Conservation (phyloP, 306 rosid species). For the Phaseolus lunatus region DNA sequence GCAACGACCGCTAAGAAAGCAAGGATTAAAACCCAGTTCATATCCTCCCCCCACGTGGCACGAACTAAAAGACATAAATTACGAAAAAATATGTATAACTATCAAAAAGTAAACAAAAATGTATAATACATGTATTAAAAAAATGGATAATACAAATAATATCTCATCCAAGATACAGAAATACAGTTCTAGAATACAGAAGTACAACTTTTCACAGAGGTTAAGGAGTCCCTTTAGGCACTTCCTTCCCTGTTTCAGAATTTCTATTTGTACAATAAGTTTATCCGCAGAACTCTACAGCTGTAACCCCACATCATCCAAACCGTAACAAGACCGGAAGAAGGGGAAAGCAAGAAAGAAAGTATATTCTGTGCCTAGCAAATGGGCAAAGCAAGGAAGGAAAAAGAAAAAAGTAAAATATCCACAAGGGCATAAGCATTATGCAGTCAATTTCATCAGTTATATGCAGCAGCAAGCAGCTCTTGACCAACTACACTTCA, state of each 20-base stretch:
- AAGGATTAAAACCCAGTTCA: neutral
- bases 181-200: constrained; percentile 50
- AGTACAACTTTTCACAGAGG: constrained; percentile 47
- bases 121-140: constrained; percentile 7
- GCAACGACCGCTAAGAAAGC: neutral
- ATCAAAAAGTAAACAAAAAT: constrained; percentile 8
- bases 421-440: constrained; percentile 45
- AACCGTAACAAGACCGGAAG: constrained; percentile 44
- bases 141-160: constrained; percentile 15
- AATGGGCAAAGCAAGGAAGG: neutral
- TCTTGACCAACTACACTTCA: constrained; percentile 41
- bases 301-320: constrained; percentile 46
- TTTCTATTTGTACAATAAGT: constrained; percentile 48
- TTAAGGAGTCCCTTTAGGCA: constrained; percentile 38
- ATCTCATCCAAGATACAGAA: constrained; percentile 48
- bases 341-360: constrained; percentile 26
- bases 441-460: constrained; percentile 29
- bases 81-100: constrained; percentile 3
- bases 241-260: constrained; percentile 39
- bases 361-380: constrained; percentile 45
- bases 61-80: neutral
- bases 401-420: constrained; percentile 2
- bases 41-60: neutral
- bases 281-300: constrained; percentile 41
- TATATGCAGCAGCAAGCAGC: constrained; percentile 49